Evolutionary conservation across 176 grass and related monocot species (phyloP), one percentile per base, ranked within the genome.

Genomic region (Lolium rigidum): DNA sequence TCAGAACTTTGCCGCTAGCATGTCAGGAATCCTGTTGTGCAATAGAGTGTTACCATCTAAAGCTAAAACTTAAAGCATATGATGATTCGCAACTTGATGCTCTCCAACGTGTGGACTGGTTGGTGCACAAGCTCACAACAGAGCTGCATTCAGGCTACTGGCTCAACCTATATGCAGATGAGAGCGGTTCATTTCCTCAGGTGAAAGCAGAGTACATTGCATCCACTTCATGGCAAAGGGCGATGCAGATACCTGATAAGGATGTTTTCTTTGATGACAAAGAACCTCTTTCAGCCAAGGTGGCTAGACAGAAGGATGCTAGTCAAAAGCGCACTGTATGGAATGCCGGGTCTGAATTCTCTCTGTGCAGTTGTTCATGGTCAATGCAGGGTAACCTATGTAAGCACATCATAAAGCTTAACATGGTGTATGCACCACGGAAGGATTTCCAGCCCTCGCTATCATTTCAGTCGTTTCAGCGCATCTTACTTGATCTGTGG

Each of bases 51-150:
- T 98, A 95, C 83, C 95, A 98, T 87, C 86, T 93, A 43, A 95
- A 98, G 79, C 89, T 98, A 6, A 98, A 98, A 85, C 83, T 80
- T 75, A 98, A 95, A 93, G 61, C 88, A 24, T 98, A 95, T 14
- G 88, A 98, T 38, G 93, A 98, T 87, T 92, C 88, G 44, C 88
- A 93, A 80, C 91, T 98, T 65, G 89, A 83, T 82, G 91, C 93
- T 15, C 88, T 93, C 62, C 93, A 95, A 84, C 87, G 91, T 2
- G 93, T 98, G 25, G 95, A 98, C 77, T 98, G 95, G 93, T 88
- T 98, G 76, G 95, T 95, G 50, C 93, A 98, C 57, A 95, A 93
- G 63, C 89, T 98, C 75, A 98, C 91, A 69, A 98, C 95, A n/a
- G 93, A 95, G 83, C 79, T 98, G 18, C 95, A 95, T 82, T 95